phyloP scores from a whole-genome alignment of 345 rosid genomes.

The Adansonia digitata region DNA sequence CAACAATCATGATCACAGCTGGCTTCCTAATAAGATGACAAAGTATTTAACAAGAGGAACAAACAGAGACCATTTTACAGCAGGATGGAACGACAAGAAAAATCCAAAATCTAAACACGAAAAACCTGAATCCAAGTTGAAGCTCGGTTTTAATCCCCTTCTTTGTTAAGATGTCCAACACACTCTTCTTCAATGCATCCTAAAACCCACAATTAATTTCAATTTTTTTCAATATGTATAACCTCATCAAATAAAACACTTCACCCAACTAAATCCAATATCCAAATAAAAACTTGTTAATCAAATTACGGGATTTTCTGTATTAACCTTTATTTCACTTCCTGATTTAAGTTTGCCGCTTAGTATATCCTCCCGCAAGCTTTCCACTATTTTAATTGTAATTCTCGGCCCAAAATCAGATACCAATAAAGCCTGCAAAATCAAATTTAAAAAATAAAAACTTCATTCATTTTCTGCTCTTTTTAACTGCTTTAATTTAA shows the following conservation, averaged over 20 bases:
- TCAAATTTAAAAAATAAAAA: background rate
- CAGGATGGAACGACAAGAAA: background rate
- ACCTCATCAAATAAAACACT: background rate
- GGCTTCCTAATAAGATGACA: constrained; percentile 60
- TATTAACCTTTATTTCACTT: constrained; percentile 72
- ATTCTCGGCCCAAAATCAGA: constrained; percentile 95
- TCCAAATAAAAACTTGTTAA: background rate
- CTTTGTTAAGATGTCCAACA: constrained; percentile 57
- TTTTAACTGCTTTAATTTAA: constrained; percentile 11
- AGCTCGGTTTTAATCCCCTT: constrained; percentile 78
- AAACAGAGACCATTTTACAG: background rate
- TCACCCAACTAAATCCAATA: constrained; percentile 1
- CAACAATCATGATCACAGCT: constrained; percentile 80
- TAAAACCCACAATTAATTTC: constrained; percentile 21
- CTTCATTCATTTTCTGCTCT: background rate
- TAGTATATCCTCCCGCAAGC: constrained; percentile 68
- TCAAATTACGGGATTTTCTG: background rate
- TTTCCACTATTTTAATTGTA: constrained; percentile 83
- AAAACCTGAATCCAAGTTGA: constrained; percentile 82
- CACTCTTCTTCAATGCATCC: constrained; percentile 82
- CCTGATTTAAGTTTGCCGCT: constrained; percentile 87
- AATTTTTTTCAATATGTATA: constrained; percentile 9
- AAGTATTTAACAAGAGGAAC: constrained; percentile 7
- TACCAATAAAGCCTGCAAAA: constrained; percentile 64
- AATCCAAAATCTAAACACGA: background rate